These are phyloP conservation scores for Cordyceps farinosa DNA, from an alignment of 2,329 filamentous ascomycete species.

Conservation along the genomic window DNA sequence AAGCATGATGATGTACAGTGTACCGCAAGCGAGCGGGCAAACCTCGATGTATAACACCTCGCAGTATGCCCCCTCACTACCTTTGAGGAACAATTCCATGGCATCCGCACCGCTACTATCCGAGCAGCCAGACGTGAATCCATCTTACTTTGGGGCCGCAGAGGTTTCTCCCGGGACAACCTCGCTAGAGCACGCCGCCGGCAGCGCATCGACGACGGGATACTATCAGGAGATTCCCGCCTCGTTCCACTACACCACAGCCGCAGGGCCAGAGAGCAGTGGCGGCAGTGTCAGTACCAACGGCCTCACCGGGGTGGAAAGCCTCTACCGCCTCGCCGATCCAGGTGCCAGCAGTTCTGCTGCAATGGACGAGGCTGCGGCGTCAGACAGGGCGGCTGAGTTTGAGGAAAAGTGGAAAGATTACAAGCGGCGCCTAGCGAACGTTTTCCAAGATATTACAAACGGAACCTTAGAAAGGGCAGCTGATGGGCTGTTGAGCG, in stretches of 20 bases:
- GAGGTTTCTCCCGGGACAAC: not conserved
- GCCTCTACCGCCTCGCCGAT: constrained; percentile 5
- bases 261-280: not conserved
- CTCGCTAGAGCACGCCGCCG: not conserved
- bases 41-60: constrained; percentile 70
- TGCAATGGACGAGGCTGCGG: constrained; percentile 50
- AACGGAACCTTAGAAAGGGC: constrained; percentile 47
- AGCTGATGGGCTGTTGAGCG: constrained; percentile 48
- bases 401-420: constrained; percentile 67
- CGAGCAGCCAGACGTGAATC: not conserved
- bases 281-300: not conserved
- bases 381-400: constrained; percentile 51
- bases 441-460: constrained; percentile 69
- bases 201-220: constrained; percentile 11
- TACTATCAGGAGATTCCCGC: constrained; percentile 54
- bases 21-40: constrained; percentile 60
- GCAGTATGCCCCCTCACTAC: constrained; percentile 35
- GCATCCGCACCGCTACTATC: constrained; percentile 1
- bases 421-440: constrained; percentile 59
- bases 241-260: not conserved
- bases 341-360: not conserved
- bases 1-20: constrained; percentile 74
- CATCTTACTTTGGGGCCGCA: constrained; percentile 1
- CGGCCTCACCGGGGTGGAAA: constrained; percentile 6
- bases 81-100: not conserved